A percentile compares a stretch with the other conserved stretches of the same genome.
phyloP scores from a whole-genome alignment of 2,329 filamentous ascomycete genomes.

The Achaetomium macrosporum region DNA sequence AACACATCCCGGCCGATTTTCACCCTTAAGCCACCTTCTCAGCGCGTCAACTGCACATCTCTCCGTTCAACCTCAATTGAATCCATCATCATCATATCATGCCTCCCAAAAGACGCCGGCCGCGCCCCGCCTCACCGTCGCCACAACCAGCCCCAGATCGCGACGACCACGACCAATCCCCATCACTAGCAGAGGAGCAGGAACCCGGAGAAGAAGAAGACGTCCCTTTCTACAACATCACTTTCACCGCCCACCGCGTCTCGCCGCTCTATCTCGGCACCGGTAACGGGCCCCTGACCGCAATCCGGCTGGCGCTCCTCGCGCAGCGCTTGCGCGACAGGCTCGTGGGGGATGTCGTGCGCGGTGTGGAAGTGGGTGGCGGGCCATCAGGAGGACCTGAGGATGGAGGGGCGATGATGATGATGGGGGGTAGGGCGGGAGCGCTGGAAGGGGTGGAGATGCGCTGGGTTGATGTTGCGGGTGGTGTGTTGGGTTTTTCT shows the following conservation, averaged over 20 bases:
- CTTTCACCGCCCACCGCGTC: constrained; percentile 51
- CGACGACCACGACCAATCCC: not conserved
- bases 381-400: constrained; percentile 26
- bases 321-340: constrained; percentile 47
- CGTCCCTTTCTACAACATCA: constrained; percentile 43
- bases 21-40: not conserved
- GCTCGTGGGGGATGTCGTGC: constrained; percentile 54
- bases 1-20: not conserved
- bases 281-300: constrained; percentile 27
- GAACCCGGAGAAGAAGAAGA: not conserved
- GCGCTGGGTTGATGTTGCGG: constrained; percentile 37
- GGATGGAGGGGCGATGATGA: too few relatives aligned
- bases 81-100: not conserved
- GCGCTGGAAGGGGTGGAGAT: constrained; percentile 43
- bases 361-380: constrained; percentile 49
- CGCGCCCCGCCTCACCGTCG: not conserved
- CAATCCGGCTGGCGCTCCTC: constrained; percentile 37
- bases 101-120: constrained; percentile 9
- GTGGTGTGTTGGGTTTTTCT: constrained; percentile 14
- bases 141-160: not conserved
- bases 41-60: not conserved
- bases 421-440: constrained; percentile 35
- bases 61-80: not conserved
- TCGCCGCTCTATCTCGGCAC: constrained; percentile 48
- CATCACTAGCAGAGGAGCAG: not conserved